Evolutionary conservation across 768 basidiomycete species (phyloP), one percentile per base, ranked within the genome.

Genomic region (Baorangia bicolor): DNA sequence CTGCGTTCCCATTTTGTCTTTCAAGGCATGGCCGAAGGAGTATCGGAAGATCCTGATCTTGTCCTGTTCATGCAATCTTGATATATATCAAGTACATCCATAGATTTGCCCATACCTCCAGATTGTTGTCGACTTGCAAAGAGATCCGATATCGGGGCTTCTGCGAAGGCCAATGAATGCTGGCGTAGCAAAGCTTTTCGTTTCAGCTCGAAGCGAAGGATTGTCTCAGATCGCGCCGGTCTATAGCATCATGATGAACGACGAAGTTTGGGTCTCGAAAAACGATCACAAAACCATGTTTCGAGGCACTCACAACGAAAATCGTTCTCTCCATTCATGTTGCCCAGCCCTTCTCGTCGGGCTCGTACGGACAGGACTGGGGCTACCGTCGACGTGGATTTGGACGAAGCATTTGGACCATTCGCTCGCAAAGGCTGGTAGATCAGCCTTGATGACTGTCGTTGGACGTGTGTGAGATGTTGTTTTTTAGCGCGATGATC

Each of bases 141-240:
- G 31, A 69, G 52, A 33, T 67, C 68, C 14, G 54, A 65, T 38
- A 67, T 21, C 2, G 52, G 20, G 20, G 30, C 14, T 11, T 65
- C 58, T 27, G 50, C 62, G 16, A 21, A 55, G 4, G 68, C 68
- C 33, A 69, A 21, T 1, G 31, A 54, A 16, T 58, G 52, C 5
- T 60, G 57, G 30, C 57, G 55, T 23, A 61, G 49, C 7, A 60
- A 37, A 2, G 6, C n/a, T 45, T 64, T 66, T 8, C 61, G 64
- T 45, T 59, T 69, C 48, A 69, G 25, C 34, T 69, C 68, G 7
- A 69, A 69, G 11, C 56, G 68, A 38, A 68, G 53, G 30, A 62
- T 44, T 30, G 64, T 54, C 27, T 58, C 59, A 3, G 55, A 50
- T 35, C 40, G 57, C 4, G 59, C 61, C 1, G 61, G 58, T 28